These are phyloP conservation scores for Trichoderma orchidacearum DNA, from an alignment of 495 filamentous ascomycete genomes.

Conservation along the genomic window DNA sequence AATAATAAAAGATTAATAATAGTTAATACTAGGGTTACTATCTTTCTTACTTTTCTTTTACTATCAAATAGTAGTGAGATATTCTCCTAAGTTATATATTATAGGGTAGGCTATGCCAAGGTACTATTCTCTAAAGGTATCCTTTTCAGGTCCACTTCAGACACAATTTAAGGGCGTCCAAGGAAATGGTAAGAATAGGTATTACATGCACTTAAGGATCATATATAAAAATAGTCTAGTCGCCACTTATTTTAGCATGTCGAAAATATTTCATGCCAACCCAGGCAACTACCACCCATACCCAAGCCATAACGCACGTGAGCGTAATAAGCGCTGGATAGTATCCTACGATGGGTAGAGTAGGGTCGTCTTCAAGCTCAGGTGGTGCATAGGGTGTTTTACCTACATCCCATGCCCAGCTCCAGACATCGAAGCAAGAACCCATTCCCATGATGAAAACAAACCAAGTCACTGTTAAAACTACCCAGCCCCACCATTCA, in stretches of 20 bases:
- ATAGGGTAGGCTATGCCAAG: too few species aligned
- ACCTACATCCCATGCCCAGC: slow-evolving; percentile 98
- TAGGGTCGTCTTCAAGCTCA: slow-evolving; percentile 84
- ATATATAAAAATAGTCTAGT: slow-evolving; percentile 11
- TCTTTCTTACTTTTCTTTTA: too few species aligned
- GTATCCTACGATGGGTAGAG: slow-evolving; percentile 88
- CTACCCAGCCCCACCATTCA: slow-evolving; percentile 92
- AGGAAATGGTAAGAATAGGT: too few species aligned
- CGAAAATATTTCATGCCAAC: slow-evolving; percentile 98
- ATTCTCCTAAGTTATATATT: too few species aligned
- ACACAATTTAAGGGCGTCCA: background rate
- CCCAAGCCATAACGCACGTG: slow-evolving; percentile 94
- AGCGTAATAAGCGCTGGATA: slow-evolving; percentile 90
- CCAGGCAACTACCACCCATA: slow-evolving; percentile 96
- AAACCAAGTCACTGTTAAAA: slow-evolving; percentile 78
- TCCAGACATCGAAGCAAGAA: slow-evolving; percentile 93
- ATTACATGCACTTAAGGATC: background rate
- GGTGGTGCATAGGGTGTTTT: slow-evolving; percentile 88
- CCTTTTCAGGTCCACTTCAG: too few species aligned
- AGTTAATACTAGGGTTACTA: too few species aligned
- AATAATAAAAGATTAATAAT: too few species aligned
- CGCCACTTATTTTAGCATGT: slow-evolving; percentile 71
- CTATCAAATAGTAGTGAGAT: too few species aligned
- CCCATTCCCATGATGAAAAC: slow-evolving; percentile 95
- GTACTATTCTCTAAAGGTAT: too few species aligned